Percentiles rank a stretch among this genome's conserved stretches.
Conservation (phyloP, 2,329 filamentous ascomycete species). For the Clarireedia homoeocarpa region DNA sequence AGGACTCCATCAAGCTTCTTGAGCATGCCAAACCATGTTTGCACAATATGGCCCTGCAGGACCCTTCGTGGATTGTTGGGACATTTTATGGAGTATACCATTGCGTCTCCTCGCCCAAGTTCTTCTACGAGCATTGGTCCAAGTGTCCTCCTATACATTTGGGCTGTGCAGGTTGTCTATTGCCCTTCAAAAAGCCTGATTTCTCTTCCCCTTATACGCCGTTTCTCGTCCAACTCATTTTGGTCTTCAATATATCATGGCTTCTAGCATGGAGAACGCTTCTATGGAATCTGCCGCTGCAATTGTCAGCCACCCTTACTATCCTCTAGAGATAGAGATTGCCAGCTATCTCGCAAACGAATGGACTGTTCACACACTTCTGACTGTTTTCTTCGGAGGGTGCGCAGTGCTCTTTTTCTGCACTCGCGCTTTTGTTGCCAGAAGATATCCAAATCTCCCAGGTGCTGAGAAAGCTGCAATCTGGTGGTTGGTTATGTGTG, state of each 20-base stretch:
- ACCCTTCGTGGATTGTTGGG: slow-evolving; percentile 1
- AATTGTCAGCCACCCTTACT: slow-evolving; percentile 54
- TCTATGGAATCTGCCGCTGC: slow-evolving; percentile 11
- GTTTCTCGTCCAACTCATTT: background rate
- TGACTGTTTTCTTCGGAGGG: slow-evolving; percentile 50
- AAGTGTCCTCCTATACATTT: background rate
- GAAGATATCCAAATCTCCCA: slow-evolving; percentile 43
- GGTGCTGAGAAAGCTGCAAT: slow-evolving; percentile 49
- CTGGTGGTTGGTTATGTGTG: slow-evolving; percentile 71
- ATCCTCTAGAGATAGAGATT: slow-evolving; percentile 56
- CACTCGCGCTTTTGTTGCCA: slow-evolving; percentile 46
- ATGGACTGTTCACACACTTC: slow-evolving; percentile 48
- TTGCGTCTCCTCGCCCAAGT: background rate
- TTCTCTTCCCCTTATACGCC: background rate
- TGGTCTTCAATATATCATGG: slow-evolving; percentile 10
- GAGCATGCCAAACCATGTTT: slow-evolving; percentile 2
- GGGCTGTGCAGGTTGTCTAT: background rate
- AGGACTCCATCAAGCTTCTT: background rate
- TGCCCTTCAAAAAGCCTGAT: background rate
- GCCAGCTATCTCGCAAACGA: slow-evolving; percentile 60
- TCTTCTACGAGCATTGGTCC: background rate
- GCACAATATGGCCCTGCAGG: background rate
- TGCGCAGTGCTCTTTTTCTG: slow-evolving; percentile 49
- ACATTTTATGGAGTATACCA: background rate
- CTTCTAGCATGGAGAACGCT: slow-evolving; percentile 17